These are phyloP conservation scores for Trebouxia sp. DNA, from an alignment of 139 green algal genomes.

Conservation along the genomic window DNA sequence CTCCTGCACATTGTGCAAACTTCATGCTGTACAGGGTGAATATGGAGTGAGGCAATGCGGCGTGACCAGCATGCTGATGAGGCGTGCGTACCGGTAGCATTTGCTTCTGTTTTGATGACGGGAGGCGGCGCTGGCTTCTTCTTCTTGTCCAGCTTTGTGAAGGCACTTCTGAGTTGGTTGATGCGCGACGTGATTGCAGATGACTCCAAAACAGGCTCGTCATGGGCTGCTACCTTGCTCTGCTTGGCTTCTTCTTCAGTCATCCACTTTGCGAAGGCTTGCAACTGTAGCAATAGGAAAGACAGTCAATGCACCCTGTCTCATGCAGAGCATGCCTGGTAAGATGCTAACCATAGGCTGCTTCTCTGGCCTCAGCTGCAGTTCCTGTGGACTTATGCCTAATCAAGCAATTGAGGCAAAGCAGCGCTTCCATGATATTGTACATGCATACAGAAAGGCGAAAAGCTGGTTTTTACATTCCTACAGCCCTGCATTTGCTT, in stretches of 20 bases:
- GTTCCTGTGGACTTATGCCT: no score
- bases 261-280: conserved; percentile 67
- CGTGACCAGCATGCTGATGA: background rate
- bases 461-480: no score
- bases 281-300: conserved; percentile 43
- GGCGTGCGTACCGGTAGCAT: background rate
- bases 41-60: background rate
- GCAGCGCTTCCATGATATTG: no score
- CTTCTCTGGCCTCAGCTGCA: no score
- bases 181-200: conserved; percentile 47
- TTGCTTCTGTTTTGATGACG: background rate
- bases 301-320: no score
- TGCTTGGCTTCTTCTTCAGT: conserved; percentile 64
- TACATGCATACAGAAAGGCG: no score
- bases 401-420: no score
- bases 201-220: conserved; percentile 66
- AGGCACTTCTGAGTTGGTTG: conserved; percentile 30
- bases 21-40: background rate
- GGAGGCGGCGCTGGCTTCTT: conserved; percentile 37
- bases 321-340: no score
- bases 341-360: no score
- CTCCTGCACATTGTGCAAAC: background rate
- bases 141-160: conserved; percentile 32
- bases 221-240: conserved; percentile 52
- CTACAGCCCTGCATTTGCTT: no score